Evolutionary conservation across 306 rosid species (phyloP), one percentile per base, ranked within the genome.

Genomic region (Dryas drummondii): DNA sequence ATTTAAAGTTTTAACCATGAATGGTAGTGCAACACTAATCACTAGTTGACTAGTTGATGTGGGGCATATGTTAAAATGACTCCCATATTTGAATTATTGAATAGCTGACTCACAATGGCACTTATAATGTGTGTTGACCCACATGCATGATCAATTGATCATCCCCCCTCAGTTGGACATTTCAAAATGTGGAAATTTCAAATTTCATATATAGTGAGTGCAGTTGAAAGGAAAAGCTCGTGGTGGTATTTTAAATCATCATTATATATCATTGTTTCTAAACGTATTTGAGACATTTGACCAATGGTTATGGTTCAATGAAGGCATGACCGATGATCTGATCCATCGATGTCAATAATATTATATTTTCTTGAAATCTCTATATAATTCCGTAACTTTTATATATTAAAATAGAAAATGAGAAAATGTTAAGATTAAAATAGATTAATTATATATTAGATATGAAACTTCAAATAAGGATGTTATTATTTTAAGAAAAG

Each of bases 161-260:
- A 14, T 48, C 47, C 15, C 9, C 61, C 27, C 26, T n/a, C 7
- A 14, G 11, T 19, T 47, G 37, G 67, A 76, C 53, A 16, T 48
- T 68, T 68, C 51, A 49, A 58, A 57, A 4, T 6, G 60, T 47
- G 42, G 59, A 76, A 76, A 37, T 7, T 40, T 6, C 61, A 27
- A 27, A 1, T 27, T 46, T 60, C n/a, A 27, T 27, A 1, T 27
- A 9, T 59, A 41, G 67, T 62, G 22, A 62, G 5, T 27, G 17
- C 50, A 52, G 11, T n/a, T 10, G n/a, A 7, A 32, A 4, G 27
- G 46, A 46, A 66, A 5, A 16, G 26, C 12, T 17, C 7, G 9
- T 37, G 68, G 15, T 50, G 10, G 1, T 63, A 26, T 19, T 51
- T 37, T 15, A 68, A 27, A 68, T 68, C 1, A 27, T 48, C 17